These are phyloP conservation scores for Poteriospumella lacustris DNA, from an alignment of 108 stramenopile genomes.

Conservation along the genomic window DNA sequence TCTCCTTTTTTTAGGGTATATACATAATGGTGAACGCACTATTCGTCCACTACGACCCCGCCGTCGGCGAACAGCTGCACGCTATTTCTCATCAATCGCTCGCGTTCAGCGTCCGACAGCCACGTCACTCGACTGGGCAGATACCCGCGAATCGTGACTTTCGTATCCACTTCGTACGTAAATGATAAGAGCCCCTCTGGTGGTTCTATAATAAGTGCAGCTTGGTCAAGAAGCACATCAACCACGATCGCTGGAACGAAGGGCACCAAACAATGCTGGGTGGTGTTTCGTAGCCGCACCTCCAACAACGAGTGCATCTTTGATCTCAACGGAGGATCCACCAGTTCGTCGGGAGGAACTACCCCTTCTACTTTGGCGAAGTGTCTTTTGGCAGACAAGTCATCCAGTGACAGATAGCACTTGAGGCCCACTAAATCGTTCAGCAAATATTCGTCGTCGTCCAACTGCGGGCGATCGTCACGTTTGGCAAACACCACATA, in stretches of 20 bases:
- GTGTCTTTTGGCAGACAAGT: neutral
- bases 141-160: neutral
- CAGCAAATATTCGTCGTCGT: slow-evolving; percentile 9
- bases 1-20: too few relatives aligned
- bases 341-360: neutral
- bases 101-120: neutral
- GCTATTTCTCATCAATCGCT: neutral
- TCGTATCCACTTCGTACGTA: neutral
- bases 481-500: neutral
- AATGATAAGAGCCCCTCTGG: neutral
- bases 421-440: neutral
- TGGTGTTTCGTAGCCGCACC: neutral
- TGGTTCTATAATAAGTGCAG: neutral
- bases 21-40: too few relatives aligned
- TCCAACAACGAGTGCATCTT: neutral
- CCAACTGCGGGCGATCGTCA: neutral
- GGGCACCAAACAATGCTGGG: neutral
- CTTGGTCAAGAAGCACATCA: neutral
- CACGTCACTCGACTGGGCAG: neutral
- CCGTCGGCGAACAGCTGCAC: too few relatives aligned
- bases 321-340: neutral
- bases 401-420: neutral
- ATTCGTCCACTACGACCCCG: too few relatives aligned
- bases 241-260: neutral
- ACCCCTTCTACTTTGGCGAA: neutral